Percentiles rank a stretch among this genome's conserved stretches.
Conservation (phyloP, 2,329 filamentous ascomycete species). For the Botrytis tulipae region DNA sequence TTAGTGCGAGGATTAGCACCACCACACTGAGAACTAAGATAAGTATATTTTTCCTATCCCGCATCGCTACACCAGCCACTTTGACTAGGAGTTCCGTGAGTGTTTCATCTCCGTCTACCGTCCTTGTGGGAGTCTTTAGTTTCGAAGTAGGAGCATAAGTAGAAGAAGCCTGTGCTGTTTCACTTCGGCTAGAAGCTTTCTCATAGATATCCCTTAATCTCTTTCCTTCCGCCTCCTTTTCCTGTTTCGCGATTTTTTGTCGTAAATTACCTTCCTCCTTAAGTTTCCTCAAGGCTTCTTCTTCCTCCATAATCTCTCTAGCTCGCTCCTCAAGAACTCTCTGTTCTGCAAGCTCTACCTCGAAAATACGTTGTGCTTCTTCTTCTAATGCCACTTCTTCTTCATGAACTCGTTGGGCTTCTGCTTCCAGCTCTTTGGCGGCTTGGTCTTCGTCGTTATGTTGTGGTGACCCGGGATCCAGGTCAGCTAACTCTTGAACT, state of each 20-base stretch:
- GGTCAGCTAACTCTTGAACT: background rate
- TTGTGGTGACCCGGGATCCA: background rate
- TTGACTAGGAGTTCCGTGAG: constrained; percentile 55
- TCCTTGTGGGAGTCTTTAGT: background rate
- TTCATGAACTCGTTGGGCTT: constrained; percentile 15
- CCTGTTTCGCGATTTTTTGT: constrained; percentile 48
- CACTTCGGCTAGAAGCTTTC: constrained; percentile 31
- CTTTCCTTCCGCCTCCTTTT: constrained; percentile 46
- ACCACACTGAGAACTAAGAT: constrained; percentile 54
- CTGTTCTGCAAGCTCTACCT: constrained; percentile 13
- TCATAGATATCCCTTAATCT: constrained; percentile 56
- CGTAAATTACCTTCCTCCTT: constrained; percentile 41
- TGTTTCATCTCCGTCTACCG: constrained; percentile 41
- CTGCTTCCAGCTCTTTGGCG: constrained; percentile 1
- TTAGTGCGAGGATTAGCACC: constrained; percentile 51
- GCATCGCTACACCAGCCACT: constrained; percentile 52
- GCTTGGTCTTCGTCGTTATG: background rate
- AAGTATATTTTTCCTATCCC: constrained; percentile 59
- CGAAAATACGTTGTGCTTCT: constrained; percentile 17
- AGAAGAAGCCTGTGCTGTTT: background rate
- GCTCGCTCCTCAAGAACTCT: constrained; percentile 50
- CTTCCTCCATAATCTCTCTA: constrained; percentile 43
- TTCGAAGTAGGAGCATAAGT: background rate
- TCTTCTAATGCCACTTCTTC: constrained; percentile 34
- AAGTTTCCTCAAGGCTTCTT: constrained; percentile 42